Conservation (phyloP, 345 rosid genomes). For the Ricinus communis region DNA sequence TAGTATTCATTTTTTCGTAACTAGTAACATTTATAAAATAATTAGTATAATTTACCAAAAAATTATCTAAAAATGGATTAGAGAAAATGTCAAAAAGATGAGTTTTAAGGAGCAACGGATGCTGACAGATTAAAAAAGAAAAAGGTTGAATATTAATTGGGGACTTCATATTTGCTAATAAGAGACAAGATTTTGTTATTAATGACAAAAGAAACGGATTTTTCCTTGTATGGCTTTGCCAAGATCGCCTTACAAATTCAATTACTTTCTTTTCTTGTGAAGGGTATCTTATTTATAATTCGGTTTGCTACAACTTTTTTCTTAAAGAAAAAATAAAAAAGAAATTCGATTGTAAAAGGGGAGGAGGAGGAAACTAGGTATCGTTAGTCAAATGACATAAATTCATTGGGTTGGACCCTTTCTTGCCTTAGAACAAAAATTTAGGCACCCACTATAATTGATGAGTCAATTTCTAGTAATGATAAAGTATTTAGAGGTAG, state of each 20-base stretch:
- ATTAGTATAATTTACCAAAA: too few relatives aligned
- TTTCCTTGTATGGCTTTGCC: neutral
- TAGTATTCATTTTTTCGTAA: too few relatives aligned
- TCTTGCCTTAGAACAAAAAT: neutral
- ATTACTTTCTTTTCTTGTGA: too few relatives aligned
- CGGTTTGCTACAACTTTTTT: too few relatives aligned
- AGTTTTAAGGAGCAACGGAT: constrained; percentile 23
- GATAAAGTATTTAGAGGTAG: neutral
- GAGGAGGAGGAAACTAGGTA: too few relatives aligned
- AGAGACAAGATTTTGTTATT: constrained; percentile 19
- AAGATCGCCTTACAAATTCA: neutral
- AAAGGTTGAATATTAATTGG: constrained; percentile 6
- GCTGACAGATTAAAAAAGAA: constrained; percentile 5
- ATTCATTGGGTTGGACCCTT: neutral
- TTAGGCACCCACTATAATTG: neutral
- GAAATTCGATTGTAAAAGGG: too few relatives aligned
- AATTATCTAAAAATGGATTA: constrained; percentile 2
- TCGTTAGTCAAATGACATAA: neutral
- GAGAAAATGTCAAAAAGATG: neutral
- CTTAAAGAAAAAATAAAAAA: too few relatives aligned
- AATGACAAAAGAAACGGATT: constrained; percentile 25
- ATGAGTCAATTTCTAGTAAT: neutral
- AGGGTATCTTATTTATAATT: too few relatives aligned
- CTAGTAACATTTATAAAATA: too few relatives aligned
- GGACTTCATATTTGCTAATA: neutral